Evolutionary conservation across 148 eudicot species (phyloP).

Genomic region (Rhododendron ferrugineum): DNA sequence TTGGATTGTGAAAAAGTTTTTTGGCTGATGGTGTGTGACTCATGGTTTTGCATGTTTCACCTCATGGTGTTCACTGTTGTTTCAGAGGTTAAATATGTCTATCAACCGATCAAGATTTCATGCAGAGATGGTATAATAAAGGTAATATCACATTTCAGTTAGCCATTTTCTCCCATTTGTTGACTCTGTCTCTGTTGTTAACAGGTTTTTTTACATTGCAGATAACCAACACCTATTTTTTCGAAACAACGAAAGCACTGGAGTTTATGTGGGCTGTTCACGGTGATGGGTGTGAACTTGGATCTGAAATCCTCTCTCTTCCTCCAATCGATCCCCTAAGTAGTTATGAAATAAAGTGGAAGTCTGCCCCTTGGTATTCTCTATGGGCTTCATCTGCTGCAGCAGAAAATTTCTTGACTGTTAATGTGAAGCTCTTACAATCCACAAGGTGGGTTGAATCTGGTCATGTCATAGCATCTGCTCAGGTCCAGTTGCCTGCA

Average conservation of each 20-base stretch:
- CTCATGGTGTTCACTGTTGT: not conserved
- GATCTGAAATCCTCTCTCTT: conserved; percentile 51
- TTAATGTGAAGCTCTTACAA: conserved; percentile 48
- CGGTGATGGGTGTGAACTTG: conserved; percentile 85
- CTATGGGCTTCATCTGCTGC: conserved; percentile 51
- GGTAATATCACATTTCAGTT: conserved; percentile 35
- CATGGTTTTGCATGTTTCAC: conserved; percentile 7
- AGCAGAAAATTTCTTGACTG: conserved; percentile 63
- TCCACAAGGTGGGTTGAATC: conserved; percentile 74
- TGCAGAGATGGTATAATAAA: conserved; percentile 55
- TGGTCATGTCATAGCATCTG: conserved; percentile 75
- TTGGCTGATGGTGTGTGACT: not conserved
- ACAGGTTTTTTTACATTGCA: conserved; percentile 23
- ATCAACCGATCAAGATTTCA: conserved; percentile 90
- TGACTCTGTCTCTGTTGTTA: conserved; percentile 2
- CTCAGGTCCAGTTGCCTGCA: conserved; percentile 68
- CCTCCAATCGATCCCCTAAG: conserved; percentile 57
- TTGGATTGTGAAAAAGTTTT: not conserved
- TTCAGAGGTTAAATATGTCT: conserved; percentile 84
- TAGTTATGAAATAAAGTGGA: conserved; percentile 48
- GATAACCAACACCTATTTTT: conserved; percentile 76
- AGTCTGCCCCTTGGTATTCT: conserved; percentile 70
- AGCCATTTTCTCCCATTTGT: not conserved
- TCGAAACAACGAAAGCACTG: conserved; percentile 55
- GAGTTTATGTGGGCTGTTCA: conserved; percentile 59